Percentiles rank a stretch among this genome's conserved stretches.
These are phyloP conservation scores for Fusarium veterinarium DNA, from an alignment of 2,329 filamentous ascomycete species.

Conservation along the genomic window DNA sequence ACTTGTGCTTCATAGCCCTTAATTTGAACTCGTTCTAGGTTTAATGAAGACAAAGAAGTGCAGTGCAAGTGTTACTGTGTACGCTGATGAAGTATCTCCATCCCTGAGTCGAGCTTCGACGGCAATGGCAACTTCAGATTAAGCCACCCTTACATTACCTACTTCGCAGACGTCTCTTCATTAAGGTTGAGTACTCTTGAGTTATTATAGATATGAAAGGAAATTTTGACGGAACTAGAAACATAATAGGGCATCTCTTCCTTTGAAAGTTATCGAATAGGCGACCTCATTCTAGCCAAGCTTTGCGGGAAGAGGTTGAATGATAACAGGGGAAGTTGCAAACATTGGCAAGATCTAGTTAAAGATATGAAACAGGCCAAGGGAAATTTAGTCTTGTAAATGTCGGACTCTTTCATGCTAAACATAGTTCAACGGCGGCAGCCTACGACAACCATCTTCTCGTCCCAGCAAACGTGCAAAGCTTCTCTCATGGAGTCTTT, in stretches of 20 bases:
- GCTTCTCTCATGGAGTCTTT: background rate
- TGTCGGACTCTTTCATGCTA: background rate
- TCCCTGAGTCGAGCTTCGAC: background rate
- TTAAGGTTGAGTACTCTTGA: background rate
- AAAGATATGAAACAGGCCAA: rapidly evolving
- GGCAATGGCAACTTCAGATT: background rate
- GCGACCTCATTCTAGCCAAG: background rate
- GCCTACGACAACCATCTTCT: background rate
- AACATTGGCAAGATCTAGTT: too few relatives aligned
- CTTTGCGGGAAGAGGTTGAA: background rate
- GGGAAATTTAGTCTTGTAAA: background rate
- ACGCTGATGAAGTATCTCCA: background rate
- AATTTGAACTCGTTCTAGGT: background rate
- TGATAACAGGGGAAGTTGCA: background rate
- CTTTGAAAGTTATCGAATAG: background rate
- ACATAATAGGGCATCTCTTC: background rate
- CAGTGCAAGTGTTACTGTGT: background rate
- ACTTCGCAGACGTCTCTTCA: background rate
- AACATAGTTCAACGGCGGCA: background rate
- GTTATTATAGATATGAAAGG: background rate
- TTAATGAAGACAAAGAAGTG: background rate
- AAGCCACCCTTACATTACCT: background rate
- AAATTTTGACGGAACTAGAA: background rate
- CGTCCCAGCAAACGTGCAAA: too few relatives aligned
- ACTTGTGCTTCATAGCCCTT: background rate